Evolutionary conservation across 768 basidiomycete species (phyloP).

Genomic region (Tricholoma sp.): DNA sequence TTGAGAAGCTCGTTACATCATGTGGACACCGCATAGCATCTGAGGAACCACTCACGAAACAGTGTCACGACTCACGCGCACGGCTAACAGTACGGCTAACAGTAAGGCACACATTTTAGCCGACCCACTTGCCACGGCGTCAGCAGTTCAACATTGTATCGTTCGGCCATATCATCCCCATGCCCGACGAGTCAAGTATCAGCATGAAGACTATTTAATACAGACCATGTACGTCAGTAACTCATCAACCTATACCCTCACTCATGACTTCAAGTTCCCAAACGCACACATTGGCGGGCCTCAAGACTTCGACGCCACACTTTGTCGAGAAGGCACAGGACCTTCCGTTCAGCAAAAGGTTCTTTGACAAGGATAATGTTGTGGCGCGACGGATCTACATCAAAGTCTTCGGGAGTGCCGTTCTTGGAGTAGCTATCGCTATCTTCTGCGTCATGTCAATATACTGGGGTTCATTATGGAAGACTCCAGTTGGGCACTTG

Average conservation of each 20-base stretch:
- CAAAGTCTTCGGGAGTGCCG: conserved; percentile 7
- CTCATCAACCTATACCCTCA: not conserved
- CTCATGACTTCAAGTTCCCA: not conserved
- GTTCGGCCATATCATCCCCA: too few species aligned
- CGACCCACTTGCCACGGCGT: too few species aligned
- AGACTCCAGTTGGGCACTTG: conserved; percentile 14
- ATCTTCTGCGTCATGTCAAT: conserved; percentile 18
- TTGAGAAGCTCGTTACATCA: too few species aligned
- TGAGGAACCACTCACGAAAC: too few species aligned
- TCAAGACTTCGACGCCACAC: not conserved
- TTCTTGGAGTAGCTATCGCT: conserved; percentile 9
- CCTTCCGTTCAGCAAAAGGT: not conserved
- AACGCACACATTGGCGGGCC: not conserved
- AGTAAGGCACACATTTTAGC: too few species aligned
- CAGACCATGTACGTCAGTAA: not conserved
- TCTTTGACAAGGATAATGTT: conserved; percentile 8
- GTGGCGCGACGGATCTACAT: conserved; percentile 11
- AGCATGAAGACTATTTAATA: not conserved
- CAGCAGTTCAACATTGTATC: too few species aligned
- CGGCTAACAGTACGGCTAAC: too few species aligned
- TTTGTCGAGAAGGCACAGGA: not conserved
- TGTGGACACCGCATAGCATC: too few species aligned
- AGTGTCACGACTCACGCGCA: too few species aligned
- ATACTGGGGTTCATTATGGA: conserved; percentile 21
- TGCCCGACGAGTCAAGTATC: too few species aligned